Evolutionary conservation across 345 rosid species (phyloP).

Genomic region (Mallotus nudiflorus): DNA sequence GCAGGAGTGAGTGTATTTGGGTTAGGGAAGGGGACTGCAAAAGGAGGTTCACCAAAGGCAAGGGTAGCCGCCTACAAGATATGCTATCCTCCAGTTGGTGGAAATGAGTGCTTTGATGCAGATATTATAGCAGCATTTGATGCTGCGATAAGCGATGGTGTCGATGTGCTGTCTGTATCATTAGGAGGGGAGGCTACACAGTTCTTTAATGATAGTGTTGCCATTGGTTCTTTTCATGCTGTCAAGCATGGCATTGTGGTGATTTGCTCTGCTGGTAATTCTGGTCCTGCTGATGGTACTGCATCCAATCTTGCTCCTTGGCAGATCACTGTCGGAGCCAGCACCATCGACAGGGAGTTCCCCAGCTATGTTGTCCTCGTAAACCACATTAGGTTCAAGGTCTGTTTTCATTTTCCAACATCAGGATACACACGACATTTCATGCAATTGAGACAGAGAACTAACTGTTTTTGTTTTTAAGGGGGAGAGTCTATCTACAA

Average conservation of each 20-base stretch:
- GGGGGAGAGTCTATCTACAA: conserved; percentile 76
- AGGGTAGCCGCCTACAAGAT: conserved; percentile 25
- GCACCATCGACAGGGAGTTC: conserved; percentile 83
- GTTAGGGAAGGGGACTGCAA: conserved; percentile 23
- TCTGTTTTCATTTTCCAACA: conserved; percentile 11
- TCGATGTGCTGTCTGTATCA: conserved; percentile 26
- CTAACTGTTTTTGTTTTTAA: conserved; percentile 19
- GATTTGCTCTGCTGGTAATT: conserved; percentile 53
- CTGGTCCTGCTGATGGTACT: conserved; percentile 67
- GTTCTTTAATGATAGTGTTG: conserved; percentile 21
- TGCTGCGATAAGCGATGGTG: conserved; percentile 24
- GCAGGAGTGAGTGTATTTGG: conserved; percentile 23
- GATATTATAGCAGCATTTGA: conserved; percentile 31
- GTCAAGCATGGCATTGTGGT: conserved; percentile 25
- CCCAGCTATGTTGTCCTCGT: conserved; percentile 63
- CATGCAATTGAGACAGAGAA: neutral
- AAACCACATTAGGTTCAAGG: conserved; percentile 59
- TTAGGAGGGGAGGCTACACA: conserved; percentile 8
- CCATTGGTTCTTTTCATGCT: conserved; percentile 33
- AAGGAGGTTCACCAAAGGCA: conserved; percentile 29
- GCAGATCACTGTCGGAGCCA: conserved; percentile 90
- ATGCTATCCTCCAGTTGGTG: conserved; percentile 21
- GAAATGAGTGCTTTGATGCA: conserved; percentile 26
- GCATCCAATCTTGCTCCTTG: conserved; percentile 77
- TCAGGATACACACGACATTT: too few species aligned